Conservation (phyloP, 2,329 filamentous ascomycete species). For the Exserohilum rostratum region DNA sequence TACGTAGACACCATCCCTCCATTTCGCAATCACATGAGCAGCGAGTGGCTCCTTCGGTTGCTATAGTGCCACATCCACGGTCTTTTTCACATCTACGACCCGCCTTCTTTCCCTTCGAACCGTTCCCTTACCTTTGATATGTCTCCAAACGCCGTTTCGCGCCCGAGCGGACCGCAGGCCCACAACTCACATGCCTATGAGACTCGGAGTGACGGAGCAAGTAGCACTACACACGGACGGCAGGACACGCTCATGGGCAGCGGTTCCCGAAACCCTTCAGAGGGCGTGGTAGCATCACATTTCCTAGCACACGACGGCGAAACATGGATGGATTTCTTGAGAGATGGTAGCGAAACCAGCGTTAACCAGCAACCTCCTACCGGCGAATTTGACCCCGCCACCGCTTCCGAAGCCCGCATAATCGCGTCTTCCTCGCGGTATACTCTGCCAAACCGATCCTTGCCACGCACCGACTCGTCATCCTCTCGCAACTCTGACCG, state of each 20-base stretch:
- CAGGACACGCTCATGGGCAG: constrained; percentile 5
- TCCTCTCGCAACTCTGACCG: constrained; percentile 38
- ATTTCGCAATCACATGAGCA: constrained; percentile 6
- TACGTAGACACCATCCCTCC: constrained; percentile 13
- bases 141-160: constrained; percentile 22
- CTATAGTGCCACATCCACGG: not conserved
- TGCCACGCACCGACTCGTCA: constrained; percentile 22
- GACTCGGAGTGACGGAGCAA: constrained; percentile 18
- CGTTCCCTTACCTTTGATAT: constrained; percentile 5
- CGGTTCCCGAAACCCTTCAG: constrained; percentile 16
- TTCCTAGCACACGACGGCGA: constrained; percentile 39
- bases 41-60: not conserved
- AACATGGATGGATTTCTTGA: constrained; percentile 46
- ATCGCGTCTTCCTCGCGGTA: constrained; percentile 20
- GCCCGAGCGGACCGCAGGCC: constrained; percentile 16
- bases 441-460: constrained; percentile 27
- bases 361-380: constrained; percentile 12
- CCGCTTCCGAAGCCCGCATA: constrained; percentile 13
- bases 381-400: constrained; percentile 6
- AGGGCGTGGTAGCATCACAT: constrained; percentile 37
- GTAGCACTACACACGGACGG: constrained; percentile 12
- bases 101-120: constrained; percentile 4
- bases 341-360: constrained; percentile 27
- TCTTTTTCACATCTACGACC: constrained; percentile 1
- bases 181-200: constrained; percentile 24